Percentiles rank a stretch among this genome's conserved stretches.
Evolutionary conservation across 2,329 filamentous ascomycete genomes (phyloP).

Genomic region (Stenocarpella maydis): DNA sequence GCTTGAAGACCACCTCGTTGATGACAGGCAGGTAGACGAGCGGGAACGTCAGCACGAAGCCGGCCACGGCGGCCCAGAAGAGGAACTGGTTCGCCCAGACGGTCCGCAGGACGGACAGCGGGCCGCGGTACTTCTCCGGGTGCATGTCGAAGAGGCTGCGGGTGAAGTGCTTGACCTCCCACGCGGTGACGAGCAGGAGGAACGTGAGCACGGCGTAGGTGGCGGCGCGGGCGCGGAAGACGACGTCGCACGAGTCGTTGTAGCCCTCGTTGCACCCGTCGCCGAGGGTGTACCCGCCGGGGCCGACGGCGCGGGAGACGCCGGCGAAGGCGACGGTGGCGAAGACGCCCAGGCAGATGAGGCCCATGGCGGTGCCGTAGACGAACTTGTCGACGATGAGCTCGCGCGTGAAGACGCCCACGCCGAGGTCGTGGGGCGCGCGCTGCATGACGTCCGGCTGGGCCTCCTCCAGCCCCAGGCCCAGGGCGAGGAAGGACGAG

Average conservation of each 20-base stretch:
- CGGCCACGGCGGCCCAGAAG: conserved; percentile 69
- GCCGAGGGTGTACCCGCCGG: conserved; percentile 59
- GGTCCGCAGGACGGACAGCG: conserved; percentile 63
- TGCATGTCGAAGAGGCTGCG: conserved; percentile 75
- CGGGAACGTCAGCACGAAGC: conserved; percentile 67
- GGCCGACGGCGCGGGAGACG: conserved; percentile 34
- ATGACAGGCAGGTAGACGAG: conserved; percentile 74
- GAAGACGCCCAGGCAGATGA: conserved; percentile 68
- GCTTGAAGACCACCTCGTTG: conserved; percentile 74
- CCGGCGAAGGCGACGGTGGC: conserved; percentile 63
- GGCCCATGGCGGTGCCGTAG: conserved; percentile 71
- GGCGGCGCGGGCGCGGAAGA: conserved; percentile 72
- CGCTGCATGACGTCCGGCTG: conserved; percentile 73
- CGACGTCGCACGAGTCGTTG: conserved; percentile 58
- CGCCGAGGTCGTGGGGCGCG: conserved; percentile 67
- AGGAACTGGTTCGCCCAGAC: conserved; percentile 74
- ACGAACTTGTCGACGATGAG: conserved; percentile 73
- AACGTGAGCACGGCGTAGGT: conserved; percentile 76
- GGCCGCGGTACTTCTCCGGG: conserved; percentile 56
- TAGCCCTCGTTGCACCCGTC: conserved; percentile 65
- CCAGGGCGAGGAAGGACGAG: conserved; percentile 74
- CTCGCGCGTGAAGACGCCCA: conserved; percentile 70
- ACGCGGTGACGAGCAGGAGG: conserved; percentile 72
- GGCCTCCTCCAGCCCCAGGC: conserved; percentile 74
- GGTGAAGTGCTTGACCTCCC: conserved; percentile 77